A percentile compares a stretch with the other conserved stretches of the same genome.
Conservation (phyloP, 495 filamentous ascomycete species). For the Hypoxylon cercidicola region DNA sequence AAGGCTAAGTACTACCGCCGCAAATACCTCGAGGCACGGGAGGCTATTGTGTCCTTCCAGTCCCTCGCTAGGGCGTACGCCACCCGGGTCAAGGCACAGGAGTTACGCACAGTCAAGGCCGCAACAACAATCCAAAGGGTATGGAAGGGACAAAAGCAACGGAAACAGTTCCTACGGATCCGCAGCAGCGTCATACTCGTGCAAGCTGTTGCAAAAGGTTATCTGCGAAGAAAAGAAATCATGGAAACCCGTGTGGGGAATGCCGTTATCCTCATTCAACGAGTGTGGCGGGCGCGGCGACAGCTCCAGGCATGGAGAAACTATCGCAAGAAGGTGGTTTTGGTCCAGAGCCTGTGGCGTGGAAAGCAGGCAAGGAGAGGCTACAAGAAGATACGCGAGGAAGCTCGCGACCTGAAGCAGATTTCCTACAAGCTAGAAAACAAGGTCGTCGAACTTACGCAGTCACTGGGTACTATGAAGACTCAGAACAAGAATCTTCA, state of each 20-base stretch:
- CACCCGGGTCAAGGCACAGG: constrained; percentile 79
- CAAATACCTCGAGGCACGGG: constrained; percentile 87
- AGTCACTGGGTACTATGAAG: constrained; percentile 90
- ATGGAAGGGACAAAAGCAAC: constrained; percentile 90
- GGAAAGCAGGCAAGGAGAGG: constrained; percentile 80
- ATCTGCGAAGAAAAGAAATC: constrained; percentile 84
- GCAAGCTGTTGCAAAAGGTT: constrained; percentile 91
- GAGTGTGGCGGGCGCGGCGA: constrained; percentile 83
- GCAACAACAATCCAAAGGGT: constrained; percentile 94
- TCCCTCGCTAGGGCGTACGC: constrained; percentile 75
- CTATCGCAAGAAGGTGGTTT: constrained; percentile 86
- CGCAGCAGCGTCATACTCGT: constrained; percentile 84
- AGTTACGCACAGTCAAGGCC: constrained; percentile 83
- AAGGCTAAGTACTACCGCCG: constrained; percentile 93
- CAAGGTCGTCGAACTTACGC: constrained; percentile 98
- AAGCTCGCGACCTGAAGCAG: constrained; percentile 96
- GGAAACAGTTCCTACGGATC: constrained; percentile 78
- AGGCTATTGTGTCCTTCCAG: constrained; percentile 83
- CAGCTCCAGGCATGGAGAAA: constrained; percentile 85
- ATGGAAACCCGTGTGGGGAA: constrained; percentile 94
- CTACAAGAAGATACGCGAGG: constrained; percentile 92
- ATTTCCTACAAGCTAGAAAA: constrained; percentile 99
- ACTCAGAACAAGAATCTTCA: constrained; percentile 88
- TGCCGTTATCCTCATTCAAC: constrained; percentile 89
- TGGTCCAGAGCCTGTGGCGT: constrained; percentile 94